These are phyloP conservation scores for Plasmodium fragile DNA, from an alignment of 169 alveolate genomes.

Conservation along the genomic window DNA sequence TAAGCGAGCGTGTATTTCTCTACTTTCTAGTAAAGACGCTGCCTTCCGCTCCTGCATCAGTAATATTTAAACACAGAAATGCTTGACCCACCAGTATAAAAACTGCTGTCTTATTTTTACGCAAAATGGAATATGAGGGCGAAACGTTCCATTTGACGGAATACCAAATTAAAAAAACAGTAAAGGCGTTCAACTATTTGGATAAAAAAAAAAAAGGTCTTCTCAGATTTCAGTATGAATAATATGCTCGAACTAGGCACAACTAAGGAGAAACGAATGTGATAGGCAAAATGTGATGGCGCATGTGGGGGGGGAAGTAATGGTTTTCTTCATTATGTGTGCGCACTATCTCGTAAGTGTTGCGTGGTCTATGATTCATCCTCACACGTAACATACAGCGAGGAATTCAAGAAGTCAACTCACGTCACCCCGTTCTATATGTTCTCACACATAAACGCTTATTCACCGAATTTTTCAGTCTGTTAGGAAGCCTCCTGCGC, in stretches of 20 bases:
- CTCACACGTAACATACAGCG: not conserved
- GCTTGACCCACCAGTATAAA: not conserved
- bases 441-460: not conserved
- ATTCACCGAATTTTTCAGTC: conserved; percentile 3
- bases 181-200: conserved; percentile 66
- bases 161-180: conserved; percentile 66
- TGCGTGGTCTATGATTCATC: not conserved
- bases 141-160: conserved; percentile 72
- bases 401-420: not conserved
- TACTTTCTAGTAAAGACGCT: not conserved
- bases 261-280: conserved; percentile 6
- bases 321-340: not conserved
- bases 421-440: not conserved
- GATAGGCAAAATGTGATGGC: not conserved
- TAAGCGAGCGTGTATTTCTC: not conserved
- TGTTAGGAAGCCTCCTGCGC: conserved; percentile 59
- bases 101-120: not conserved
- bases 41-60: not conserved
- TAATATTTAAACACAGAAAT: not conserved
- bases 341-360: not conserved
- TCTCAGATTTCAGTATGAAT: conserved; percentile 39
- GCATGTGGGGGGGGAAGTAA: not conserved
- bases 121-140: conserved; percentile 72
- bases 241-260: not conserved
- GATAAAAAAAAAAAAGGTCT: conserved; percentile 71